These are phyloP conservation scores for Eleusine indica DNA, from an alignment of 176 grass and related monocot species.

Conservation along the genomic window DNA sequence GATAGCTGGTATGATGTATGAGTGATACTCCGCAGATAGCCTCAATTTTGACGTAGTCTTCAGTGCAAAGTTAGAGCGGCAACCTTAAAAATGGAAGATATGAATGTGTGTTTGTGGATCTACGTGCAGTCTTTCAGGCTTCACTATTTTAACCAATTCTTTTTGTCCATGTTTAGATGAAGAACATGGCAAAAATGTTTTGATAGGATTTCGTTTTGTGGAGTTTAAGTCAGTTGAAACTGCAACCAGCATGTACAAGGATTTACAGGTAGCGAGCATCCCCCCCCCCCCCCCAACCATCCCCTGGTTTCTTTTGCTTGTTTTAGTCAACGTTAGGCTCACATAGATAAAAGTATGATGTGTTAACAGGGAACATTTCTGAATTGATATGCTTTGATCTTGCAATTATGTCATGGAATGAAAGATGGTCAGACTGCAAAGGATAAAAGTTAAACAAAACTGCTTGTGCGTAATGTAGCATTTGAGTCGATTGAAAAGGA, in stretches of 20 bases:
- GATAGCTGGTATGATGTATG: too few species aligned
- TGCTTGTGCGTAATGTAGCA: constrained; percentile 90
- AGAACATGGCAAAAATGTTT: constrained; percentile 92
- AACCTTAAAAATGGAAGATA: constrained; percentile 86
- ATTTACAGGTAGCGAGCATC: constrained; percentile 64
- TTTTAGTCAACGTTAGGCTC: not conserved
- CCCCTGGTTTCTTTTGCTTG: not conserved
- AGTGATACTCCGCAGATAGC: too few species aligned
- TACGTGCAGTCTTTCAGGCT: not conserved
- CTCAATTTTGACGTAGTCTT: constrained; percentile 27
- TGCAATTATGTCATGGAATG: constrained; percentile 89
- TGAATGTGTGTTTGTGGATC: constrained; percentile 27
- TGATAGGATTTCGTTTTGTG: constrained; percentile 91
- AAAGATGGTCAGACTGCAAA: constrained; percentile 58
- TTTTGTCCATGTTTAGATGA: constrained; percentile 59
- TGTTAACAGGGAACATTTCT: constrained; percentile 76
- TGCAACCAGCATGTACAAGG: constrained; percentile 80
- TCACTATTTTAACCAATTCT: constrained; percentile 27
- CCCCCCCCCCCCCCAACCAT: not conserved
- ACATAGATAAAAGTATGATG: constrained; percentile 18
- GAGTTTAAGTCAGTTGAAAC: constrained; percentile 97
- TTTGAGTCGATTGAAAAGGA: constrained; percentile 91
- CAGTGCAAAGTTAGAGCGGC: constrained; percentile 65
- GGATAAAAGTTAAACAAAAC: constrained; percentile 89
- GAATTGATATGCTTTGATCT: constrained; percentile 89